Evolutionary conservation across 768 basidiomycete genomes (phyloP), one percentile per base, ranked within the genome.

Genomic region (Nidularia pulvinata): DNA sequence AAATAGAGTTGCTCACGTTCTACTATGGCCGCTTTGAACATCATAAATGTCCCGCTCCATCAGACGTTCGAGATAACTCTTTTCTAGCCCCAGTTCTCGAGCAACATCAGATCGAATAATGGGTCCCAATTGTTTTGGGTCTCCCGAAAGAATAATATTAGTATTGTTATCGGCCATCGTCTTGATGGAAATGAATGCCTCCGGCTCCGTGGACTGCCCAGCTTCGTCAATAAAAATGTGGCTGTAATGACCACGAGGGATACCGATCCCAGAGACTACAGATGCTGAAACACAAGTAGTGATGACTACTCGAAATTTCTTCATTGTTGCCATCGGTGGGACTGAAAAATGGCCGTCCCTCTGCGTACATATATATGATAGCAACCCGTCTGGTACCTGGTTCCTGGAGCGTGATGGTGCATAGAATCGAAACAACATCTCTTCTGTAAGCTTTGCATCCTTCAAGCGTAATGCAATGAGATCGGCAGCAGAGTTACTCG

Each of bases 211-310:
- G 2, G 86, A 85, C 59, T 90, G 87, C 0, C 85, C 87, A 0
- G 86, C 87, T 61, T 90, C 87, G 57, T 90, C 87, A 7, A 87
- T 66, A 61, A 89, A 85, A 11, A 90, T 83, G 55, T 89, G 85
- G 7, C 72, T 77, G 62, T 82, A 90, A 62, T 88, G 82, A 0
- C 88, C 87, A 1, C 77, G 70, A 0, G 76, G 68, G 44, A 89
- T 72, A 0, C 86, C 86, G 37, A 87, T 73, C 1, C 80, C 81
- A 25, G 75, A 73, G 1, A 74, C 70, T 39, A 85, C 76, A 1
- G 81, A 80, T 0, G 84, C 82, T 0, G 88, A 86, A 7, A 84
- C 74, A 48, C 87, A 88, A 0, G 87, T 90, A 1, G 81, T 71
- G 7, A 89, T 79, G n/a, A 88, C 69, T 0, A 88, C 81, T 1